Percentiles rank a stretch among this genome's conserved stretches.
Conservation (phyloP, 768 basidiomycete species). For the Termitomyces sp. region DNA sequence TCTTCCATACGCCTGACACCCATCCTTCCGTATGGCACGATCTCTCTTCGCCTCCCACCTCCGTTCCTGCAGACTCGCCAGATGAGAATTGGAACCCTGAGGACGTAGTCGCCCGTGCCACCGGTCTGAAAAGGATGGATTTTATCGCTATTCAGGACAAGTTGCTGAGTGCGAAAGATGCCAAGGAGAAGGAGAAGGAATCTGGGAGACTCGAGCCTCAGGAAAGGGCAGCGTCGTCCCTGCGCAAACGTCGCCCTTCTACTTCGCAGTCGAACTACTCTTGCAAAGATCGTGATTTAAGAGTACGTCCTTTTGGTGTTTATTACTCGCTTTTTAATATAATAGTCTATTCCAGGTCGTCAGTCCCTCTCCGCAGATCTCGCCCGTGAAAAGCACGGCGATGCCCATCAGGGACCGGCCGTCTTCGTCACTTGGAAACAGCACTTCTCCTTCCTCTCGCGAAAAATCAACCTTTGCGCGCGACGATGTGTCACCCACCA, state of each 20-base stretch:
- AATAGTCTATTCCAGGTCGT: conserved; percentile 37
- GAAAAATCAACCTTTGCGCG: conserved; percentile 16
- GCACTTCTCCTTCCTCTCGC: conserved; percentile 8
- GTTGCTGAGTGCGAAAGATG: conserved; percentile 56
- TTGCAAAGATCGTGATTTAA: conserved; percentile 41
- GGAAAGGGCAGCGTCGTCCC: conserved; percentile 57
- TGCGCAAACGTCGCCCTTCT: conserved; percentile 70
- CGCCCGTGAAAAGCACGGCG: conserved; percentile 27
- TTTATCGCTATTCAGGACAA: conserved; percentile 72
- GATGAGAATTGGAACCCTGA: conserved; percentile 58
- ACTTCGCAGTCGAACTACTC: conserved; percentile 82
- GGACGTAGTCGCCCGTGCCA: conserved; percentile 57
- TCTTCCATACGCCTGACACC: conserved; percentile 50
- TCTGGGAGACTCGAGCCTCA: conserved; percentile 43
- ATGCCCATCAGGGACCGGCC: conserved; percentile 23
- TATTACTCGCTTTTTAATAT: neutral
- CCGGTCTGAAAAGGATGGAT: conserved; percentile 67
- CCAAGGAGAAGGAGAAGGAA: conserved; percentile 44
- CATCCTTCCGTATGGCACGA: conserved; percentile 63
- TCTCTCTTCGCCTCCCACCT: conserved; percentile 39
- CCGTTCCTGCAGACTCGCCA: conserved; percentile 43
- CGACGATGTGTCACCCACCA: conserved; percentile 40
- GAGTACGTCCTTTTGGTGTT: conserved; percentile 15
- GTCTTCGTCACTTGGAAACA: conserved; percentile 17
- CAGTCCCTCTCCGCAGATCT: conserved; percentile 51